Percentiles rank a stretch among this genome's conserved stretches.
Conservation (phyloP, 352 stramenopile genomes). For the Pythium apleroticum region DNA sequence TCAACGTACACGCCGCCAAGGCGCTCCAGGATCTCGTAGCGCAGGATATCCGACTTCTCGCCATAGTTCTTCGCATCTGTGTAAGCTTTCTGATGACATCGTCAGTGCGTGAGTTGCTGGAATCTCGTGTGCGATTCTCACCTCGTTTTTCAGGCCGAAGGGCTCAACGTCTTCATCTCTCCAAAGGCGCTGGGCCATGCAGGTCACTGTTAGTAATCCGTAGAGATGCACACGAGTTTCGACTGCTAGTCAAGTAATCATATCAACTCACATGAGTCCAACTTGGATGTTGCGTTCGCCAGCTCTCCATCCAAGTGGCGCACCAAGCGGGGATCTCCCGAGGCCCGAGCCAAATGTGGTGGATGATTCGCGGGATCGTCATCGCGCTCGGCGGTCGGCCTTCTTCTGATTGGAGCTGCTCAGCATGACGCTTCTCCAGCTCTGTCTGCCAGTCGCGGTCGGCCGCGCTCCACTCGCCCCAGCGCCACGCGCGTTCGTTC, state of each 20-base stretch:
- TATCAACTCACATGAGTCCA: conserved; percentile 28
- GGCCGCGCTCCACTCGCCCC: conserved; percentile 35
- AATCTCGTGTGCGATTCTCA: not conserved
- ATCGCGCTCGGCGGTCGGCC: not conserved
- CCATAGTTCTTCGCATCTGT: conserved; percentile 55
- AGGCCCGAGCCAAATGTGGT: conserved; percentile 74
- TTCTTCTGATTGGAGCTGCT: not conserved
- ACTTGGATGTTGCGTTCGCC: conserved; percentile 37
- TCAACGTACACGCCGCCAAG: conserved; percentile 72
- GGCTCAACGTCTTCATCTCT: conserved; percentile 37
- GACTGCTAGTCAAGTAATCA: too few species aligned
- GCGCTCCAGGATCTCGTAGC: conserved; percentile 63
- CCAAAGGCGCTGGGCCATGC: conserved; percentile 42
- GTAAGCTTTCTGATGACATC: conserved; percentile 32
- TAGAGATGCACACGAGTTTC: too few species aligned
- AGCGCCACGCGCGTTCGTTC: conserved; percentile 26
- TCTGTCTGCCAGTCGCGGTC: conserved; percentile 31
- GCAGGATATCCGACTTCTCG: conserved; percentile 72
- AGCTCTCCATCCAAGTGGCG: conserved; percentile 44
- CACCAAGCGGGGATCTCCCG: conserved; percentile 29
- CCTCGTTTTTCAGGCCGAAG: conserved; percentile 37
- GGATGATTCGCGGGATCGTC: conserved; percentile 47
- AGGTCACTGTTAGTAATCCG: not conserved
- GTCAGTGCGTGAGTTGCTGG: not conserved
- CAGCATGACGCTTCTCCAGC: conserved; percentile 26